These are phyloP conservation scores for Trametes cingulata DNA, from an alignment of 768 basidiomycete species.

Conservation along the genomic window DNA sequence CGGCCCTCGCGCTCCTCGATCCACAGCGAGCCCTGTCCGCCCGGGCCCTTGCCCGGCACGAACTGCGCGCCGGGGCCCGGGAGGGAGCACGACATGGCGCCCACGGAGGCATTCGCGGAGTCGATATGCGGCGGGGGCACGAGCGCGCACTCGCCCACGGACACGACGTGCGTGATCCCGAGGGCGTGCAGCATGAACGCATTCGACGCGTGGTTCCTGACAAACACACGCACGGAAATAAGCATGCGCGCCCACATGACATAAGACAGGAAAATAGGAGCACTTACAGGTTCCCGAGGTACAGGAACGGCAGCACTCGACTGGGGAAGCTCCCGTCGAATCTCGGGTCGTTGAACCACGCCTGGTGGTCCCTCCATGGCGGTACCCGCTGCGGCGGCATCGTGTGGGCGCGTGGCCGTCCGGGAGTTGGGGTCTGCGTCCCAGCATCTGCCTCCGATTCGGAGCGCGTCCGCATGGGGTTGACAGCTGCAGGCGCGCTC, in stretches of 20 bases:
- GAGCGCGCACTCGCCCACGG: slow-evolving; percentile 93
- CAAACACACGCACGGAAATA: neutral
- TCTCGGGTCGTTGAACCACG: slow-evolving; percentile 92
- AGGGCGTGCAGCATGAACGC: slow-evolving; percentile 95
- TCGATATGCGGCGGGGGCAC: slow-evolving; percentile 66
- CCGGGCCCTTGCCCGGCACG: slow-evolving; percentile 46
- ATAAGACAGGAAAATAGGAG: slow-evolving; percentile 10
- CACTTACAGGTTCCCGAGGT: slow-evolving; percentile 91
- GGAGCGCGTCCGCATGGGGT: slow-evolving; percentile 20
- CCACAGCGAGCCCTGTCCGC: slow-evolving; percentile 74
- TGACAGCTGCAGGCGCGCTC: neutral
- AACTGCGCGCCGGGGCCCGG: slow-evolving; percentile 36
- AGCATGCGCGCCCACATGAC: slow-evolving; percentile 1
- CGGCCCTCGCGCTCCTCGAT: slow-evolving; percentile 85
- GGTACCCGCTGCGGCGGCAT: slow-evolving; percentile 56
- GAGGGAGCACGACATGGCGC: slow-evolving; percentile 15
- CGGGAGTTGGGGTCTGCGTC: slow-evolving; percentile 7
- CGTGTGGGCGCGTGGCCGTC: slow-evolving; percentile 70
- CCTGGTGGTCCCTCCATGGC: slow-evolving; percentile 58
- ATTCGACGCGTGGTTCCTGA: slow-evolving; percentile 89
- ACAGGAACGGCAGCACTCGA: slow-evolving; percentile 88
- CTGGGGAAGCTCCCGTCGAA: slow-evolving; percentile 98
- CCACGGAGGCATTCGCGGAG: neutral
- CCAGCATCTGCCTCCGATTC: slow-evolving; percentile 13
- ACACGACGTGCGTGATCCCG: slow-evolving; percentile 96